Conservation (phyloP, 495 filamentous ascomycete genomes). For the Talaromyces ruber region DNA sequence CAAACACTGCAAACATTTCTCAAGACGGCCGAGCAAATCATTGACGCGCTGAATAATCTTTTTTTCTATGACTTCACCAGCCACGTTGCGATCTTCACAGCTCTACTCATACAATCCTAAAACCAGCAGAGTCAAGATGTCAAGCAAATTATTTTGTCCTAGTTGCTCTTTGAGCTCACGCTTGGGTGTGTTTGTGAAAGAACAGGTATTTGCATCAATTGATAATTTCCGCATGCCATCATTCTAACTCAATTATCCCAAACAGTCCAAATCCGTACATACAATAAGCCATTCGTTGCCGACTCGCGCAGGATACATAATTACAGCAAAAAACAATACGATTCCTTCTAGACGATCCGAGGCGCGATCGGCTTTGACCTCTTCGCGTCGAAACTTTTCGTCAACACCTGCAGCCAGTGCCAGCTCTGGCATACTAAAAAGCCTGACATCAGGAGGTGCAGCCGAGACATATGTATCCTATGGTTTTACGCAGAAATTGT, state of each 20-base stretch:
- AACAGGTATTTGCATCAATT: constrained; percentile 3
- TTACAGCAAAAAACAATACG: background rate
- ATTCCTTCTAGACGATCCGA: background rate
- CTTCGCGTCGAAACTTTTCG: background rate
- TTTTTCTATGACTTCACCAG: constrained; percentile 1
- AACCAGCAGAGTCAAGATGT: background rate
- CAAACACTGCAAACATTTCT: constrained; percentile 16
- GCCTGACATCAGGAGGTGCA: constrained; percentile 24
- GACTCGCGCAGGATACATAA: background rate
- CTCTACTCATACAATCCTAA: too few relatives aligned
- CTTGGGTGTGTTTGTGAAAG: background rate
- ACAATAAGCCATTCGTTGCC: background rate
- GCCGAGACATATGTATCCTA: constrained; percentile 70
- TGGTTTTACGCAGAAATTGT: constrained; percentile 66
- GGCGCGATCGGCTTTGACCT: background rate
- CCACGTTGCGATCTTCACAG: background rate
- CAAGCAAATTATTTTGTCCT: constrained; percentile 4
- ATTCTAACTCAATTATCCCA: background rate
- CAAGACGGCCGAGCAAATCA: background rate
- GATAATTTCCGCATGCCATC: background rate
- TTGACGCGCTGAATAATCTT: constrained; percentile 1
- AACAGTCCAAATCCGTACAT: constrained; percentile 1
- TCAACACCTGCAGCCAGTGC: background rate
- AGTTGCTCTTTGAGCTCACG: background rate
- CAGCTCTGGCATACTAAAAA: background rate